phyloP scores from a whole-genome alignment of 1,284 basidiomycete genomes.

The Leccinum solheimii region DNA sequence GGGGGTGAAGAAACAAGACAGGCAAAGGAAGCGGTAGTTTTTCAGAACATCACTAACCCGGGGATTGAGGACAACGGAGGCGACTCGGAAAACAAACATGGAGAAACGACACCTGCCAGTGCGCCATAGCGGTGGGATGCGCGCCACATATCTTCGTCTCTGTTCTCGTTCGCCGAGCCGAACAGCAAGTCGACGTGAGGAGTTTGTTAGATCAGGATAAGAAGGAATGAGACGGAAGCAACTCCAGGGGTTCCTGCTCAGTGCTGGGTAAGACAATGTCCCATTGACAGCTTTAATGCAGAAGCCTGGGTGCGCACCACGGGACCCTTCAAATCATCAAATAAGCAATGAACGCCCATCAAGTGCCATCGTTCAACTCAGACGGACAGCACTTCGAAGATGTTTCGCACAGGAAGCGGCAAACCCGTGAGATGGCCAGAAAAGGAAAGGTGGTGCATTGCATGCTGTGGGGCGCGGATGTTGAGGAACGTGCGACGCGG shows the following conservation, averaged over 20 bases:
- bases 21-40: not conserved
- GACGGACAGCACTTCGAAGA: no score
- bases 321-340: not conserved
- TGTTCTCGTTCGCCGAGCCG: not conserved
- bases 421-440: not conserved
- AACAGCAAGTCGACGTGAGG: not conserved
- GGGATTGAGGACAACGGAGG: not conserved
- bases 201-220: not conserved
- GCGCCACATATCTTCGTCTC: not conserved
- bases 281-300: not conserved
- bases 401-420: slow-evolving; percentile 13
- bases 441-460: slow-evolving; percentile 12
- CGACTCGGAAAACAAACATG: not conserved
- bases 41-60: not conserved
- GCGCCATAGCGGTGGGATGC: not conserved
- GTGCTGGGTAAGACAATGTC: not conserved
- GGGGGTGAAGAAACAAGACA: not conserved
- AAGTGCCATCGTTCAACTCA: no score
- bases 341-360: no score
- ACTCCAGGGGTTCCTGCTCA: no score
- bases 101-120: not conserved
- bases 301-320: no score
- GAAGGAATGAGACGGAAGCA: not conserved
- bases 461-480: not conserved
- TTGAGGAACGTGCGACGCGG: slow-evolving; percentile 18